Evolutionary conservation across 495 filamentous ascomycete genomes (phyloP).

Genomic region (Aspergillus ostianus): DNA sequence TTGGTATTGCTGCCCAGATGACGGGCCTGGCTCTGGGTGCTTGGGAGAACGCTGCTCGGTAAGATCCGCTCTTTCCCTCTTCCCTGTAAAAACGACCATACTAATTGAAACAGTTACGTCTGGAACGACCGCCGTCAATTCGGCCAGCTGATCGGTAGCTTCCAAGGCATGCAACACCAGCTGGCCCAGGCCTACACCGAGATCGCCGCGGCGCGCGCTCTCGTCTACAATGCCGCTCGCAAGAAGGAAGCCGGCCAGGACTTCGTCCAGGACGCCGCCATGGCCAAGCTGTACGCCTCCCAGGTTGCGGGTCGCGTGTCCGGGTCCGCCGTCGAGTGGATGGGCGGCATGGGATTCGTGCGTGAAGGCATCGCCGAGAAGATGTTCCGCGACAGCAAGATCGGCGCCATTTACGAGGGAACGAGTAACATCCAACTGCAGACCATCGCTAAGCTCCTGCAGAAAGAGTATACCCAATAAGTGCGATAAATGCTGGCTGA

Average conservation of each 20-base stretch:
- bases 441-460: constrained; percentile 90
- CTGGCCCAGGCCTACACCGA: constrained; percentile 94
- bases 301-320: constrained; percentile 90
- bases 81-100: constrained; percentile 2
- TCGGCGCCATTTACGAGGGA: constrained; percentile 97
- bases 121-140: constrained; percentile 99
- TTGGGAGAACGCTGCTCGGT: constrained; percentile 91
- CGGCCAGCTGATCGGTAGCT: constrained; percentile 85
- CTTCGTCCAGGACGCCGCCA: constrained; percentile 93
- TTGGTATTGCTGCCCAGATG: constrained; percentile 99
- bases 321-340: constrained; percentile 91
- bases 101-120: constrained; percentile 54
- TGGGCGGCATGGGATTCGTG: constrained; percentile 98
- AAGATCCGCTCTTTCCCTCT: constrained; percentile 25
- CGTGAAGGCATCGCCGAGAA: constrained; percentile 97
- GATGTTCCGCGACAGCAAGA: constrained; percentile 97
- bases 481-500: neutral
- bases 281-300: constrained; percentile 94
- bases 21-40: constrained; percentile 93
- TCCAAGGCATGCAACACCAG: constrained; percentile 99
- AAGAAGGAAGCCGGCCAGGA: constrained; percentile 98
- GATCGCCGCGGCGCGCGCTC: constrained; percentile 82
- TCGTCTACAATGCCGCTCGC: constrained; percentile 94
- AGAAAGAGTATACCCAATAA: constrained; percentile 50
- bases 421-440: constrained; percentile 83